Evolutionary conservation across 805 yeast species (phyloP).

Genomic region (Suhomyces pyralidae): DNA sequence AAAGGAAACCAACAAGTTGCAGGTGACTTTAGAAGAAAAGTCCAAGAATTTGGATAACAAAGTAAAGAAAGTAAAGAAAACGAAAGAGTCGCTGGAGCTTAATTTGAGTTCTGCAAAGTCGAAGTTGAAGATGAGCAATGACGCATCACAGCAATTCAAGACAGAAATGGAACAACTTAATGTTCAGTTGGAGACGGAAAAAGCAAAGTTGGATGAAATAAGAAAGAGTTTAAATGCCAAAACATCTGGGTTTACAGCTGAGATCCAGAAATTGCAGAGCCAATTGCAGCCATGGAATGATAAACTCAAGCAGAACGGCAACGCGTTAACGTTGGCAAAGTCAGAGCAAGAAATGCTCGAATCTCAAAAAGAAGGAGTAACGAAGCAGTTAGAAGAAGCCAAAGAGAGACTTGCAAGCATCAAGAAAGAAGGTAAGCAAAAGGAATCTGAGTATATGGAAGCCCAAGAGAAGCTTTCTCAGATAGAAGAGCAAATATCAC

Average conservation of each 20-base stretch:
- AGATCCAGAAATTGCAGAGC: constrained; percentile 61
- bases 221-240: constrained; percentile 67
- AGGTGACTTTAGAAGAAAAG: constrained; percentile 74
- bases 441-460: constrained; percentile 45
- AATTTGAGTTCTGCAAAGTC: constrained; percentile 44
- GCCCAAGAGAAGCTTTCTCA: constrained; percentile 48
- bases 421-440: constrained; percentile 46
- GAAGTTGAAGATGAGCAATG: constrained; percentile 44
- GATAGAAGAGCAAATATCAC: constrained; percentile 49
- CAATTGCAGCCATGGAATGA: constrained; percentile 82
- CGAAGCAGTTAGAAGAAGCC: constrained; percentile 44
- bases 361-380: constrained; percentile 43
- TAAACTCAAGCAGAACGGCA: constrained; percentile 58
- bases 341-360: constrained; percentile 61
- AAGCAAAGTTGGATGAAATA: constrained; percentile 55
- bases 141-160: constrained; percentile 43
- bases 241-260: constrained; percentile 63
- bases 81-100: constrained; percentile 46
- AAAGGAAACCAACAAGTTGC: constrained; percentile 42
- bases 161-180: constrained; percentile 46
- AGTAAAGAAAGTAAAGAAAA: constrained; percentile 56
- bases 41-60: constrained; percentile 61
- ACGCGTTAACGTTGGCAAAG: constrained; percentile 61
- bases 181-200: constrained; percentile 49
- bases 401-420: constrained; percentile 44